These are phyloP conservation scores for Mycosarcoma maydis DNA, from an alignment of 1,284 basidiomycete species.

Conservation along the genomic window DNA sequence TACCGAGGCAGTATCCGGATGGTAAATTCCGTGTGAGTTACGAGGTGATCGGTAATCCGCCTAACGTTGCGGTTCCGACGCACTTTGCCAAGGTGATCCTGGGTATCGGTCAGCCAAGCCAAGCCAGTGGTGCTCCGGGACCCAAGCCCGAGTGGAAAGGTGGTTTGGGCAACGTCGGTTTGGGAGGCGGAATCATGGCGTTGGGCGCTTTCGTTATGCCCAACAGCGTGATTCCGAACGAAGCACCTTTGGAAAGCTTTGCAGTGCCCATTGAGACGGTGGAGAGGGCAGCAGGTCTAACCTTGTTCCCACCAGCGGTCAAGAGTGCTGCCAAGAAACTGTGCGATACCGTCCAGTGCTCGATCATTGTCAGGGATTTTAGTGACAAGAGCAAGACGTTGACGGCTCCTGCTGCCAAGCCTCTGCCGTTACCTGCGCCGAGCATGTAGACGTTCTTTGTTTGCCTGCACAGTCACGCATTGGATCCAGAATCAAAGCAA, in stretches of 20 bases:
- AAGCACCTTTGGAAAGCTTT: conserved; percentile 59
- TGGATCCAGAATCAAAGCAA: too few relatives aligned
- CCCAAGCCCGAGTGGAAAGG: conserved; percentile 29
- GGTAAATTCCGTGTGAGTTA: conserved; percentile 93
- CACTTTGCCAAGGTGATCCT: conserved; percentile 98
- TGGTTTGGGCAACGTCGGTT: conserved; percentile 18
- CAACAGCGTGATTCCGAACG: conserved; percentile 64
- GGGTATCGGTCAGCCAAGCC: conserved; percentile 67
- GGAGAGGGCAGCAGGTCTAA: conserved; percentile 88
- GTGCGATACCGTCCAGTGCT: conserved; percentile 71
- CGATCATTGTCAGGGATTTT: conserved; percentile 62
- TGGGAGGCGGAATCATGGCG: conserved; percentile 22
- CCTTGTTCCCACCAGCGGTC: conserved; percentile 84
- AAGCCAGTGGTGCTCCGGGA: conserved; percentile 6
- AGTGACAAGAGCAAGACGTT: conserved; percentile 40
- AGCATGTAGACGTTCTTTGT: conserved; percentile 18
- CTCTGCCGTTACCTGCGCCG: conserved; percentile 11
- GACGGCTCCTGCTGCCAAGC: conserved; percentile 14
- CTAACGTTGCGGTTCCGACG: conserved; percentile 90
- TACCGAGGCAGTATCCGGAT: conserved; percentile 83
- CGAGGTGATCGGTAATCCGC: conserved; percentile 87
- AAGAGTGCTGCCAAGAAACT: conserved; percentile 85
- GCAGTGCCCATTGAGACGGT: conserved; percentile 79
- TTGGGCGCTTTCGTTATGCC: conserved; percentile 65
- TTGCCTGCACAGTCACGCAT: too few relatives aligned